Base-by-base conservation (phyloP, 2,329 filamentous ascomycete species). In the Coniosporium tulheliwenetii region DNA sequence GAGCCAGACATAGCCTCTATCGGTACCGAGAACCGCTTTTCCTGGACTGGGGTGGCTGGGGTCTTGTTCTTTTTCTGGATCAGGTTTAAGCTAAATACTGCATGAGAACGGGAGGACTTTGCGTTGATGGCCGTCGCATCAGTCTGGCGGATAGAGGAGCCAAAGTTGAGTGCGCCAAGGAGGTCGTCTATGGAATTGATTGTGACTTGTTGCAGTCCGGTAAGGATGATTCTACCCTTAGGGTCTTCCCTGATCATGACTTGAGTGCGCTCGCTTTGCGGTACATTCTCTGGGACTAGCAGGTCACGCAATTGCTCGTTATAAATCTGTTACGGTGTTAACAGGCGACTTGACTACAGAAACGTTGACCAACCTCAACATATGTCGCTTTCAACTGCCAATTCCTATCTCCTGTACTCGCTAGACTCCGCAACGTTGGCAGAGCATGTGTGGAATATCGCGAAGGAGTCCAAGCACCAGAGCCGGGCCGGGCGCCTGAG, bases 71-170 rank as follows among this genome's bases (percentile, higher is more conserved):
- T 91, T 52, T 83, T 83, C 64, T 95, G 85, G 7, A 96, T 71
- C 7, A 98, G 71, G 52, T 96, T 96, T 46, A 98, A 66, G 56
- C 85, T 95, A 62, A 98, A 96, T 29, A 98, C 87, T 30, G 91
- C 91, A 58, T 98, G 91, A 1, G 91, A 98, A 47, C 91, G 85
- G 9, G 91, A 98, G 0, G 91, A 98, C 57, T 94, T 89, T 36
- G 89, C 91, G 56, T 98, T 98, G 55, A 96, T 91, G 2, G 89
- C 91, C 2, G 91, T 98, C 16, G 91, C 81, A 62, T 98, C 91
- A 0, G 91, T 98, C 57, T 98, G 91, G 45, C 91, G 82, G 55
- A 98, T 93, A 16, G 81, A 76, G 1, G 91, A 98, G 14, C 91
- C 91, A 54, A 93, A 89, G 57, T 87, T 91, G 42, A 98, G 70